These are phyloP conservation scores for Rhododendron kiyosumense DNA, from an alignment of 148 eudicot genomes.

Conservation along the genomic window DNA sequence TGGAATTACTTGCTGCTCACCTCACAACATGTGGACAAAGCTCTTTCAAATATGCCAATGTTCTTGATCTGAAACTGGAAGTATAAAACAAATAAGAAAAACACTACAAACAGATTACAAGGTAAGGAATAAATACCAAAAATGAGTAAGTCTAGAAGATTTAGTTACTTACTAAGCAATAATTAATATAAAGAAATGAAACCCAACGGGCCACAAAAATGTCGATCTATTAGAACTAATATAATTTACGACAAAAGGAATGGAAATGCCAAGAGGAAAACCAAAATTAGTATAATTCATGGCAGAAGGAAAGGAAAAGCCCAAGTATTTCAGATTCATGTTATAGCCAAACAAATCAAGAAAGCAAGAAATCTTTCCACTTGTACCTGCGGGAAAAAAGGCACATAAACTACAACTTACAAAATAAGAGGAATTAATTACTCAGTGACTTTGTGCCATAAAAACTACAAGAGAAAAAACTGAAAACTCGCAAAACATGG, in stretches of 20 bases:
- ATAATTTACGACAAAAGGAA: not conserved
- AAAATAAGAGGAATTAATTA: not conserved
- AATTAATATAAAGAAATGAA: slow-evolving; percentile 48
- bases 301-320: not conserved
- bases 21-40: slow-evolving; percentile 72
- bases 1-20: slow-evolving; percentile 29
- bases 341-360: not conserved
- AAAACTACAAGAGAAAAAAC: not conserved
- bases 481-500: not conserved
- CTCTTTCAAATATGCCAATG: slow-evolving; percentile 59
- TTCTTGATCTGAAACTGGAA: slow-evolving; percentile 51
- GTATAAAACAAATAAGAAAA: slow-evolving; percentile 9
- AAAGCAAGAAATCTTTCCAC: not conserved
- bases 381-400: not conserved
- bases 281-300: not conserved
- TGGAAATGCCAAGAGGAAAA: not conserved
- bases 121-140: not conserved
- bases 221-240: not conserved
- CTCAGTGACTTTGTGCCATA: not conserved
- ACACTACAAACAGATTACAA: slow-evolving; percentile 3
- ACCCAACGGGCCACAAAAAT: not conserved
- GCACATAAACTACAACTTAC: not conserved
- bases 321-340: not conserved
- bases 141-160: not conserved
- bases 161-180: slow-evolving; percentile 22